Base-by-base conservation (phyloP, 345 rosid species). In the Combretum micranthum region DNA sequence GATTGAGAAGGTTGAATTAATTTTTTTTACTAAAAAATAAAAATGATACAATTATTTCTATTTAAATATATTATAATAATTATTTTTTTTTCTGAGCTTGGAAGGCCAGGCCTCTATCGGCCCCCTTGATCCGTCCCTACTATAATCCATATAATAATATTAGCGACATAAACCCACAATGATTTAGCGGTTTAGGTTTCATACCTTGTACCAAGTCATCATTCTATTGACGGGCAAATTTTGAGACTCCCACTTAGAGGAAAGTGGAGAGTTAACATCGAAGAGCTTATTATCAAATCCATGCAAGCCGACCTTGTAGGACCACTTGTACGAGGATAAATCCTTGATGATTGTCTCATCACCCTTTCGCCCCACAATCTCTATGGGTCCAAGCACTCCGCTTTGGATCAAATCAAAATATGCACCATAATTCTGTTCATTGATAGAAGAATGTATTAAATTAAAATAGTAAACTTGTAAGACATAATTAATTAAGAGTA, bases 131-230 rank as follows among this genome's bases (percentile, higher is more conserved):
- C n/a, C n/a, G n/a, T n/a, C n/a, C n/a, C n/a, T n/a, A n/a, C n/a
- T n/a, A n/a, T n/a, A n/a, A n/a, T n/a, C n/a, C n/a, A n/a, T n/a
- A n/a, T n/a, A n/a, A n/a, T n/a, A n/a, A n/a, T n/a, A n/a, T n/a
- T n/a, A n/a, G n/a, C n/a, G n/a, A n/a, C n/a, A n/a, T n/a, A n/a
- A n/a, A n/a, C n/a, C n/a, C n/a, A n/a, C n/a, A n/a, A n/a, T n/a
- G n/a, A n/a, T n/a, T n/a, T n/a, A n/a, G n/a, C n/a, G n/a, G n/a
- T n/a, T n/a, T n/a, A n/a, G n/a, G n/a, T n/a, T n/a, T n/a, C n/a
- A n/a, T 73, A 75, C 81, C 80, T 70, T 77, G 56, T 80, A 80
- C 82, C 85, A 80, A 22, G 69, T 51, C 64, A 80, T 62, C 32
- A 64, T 49, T 47, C 42, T 62, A 42, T 56, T 61, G 12, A 10